phyloP scores from a whole-genome alignment of 73 alveolate species.

The Paramecium tetraurelia region DNA sequence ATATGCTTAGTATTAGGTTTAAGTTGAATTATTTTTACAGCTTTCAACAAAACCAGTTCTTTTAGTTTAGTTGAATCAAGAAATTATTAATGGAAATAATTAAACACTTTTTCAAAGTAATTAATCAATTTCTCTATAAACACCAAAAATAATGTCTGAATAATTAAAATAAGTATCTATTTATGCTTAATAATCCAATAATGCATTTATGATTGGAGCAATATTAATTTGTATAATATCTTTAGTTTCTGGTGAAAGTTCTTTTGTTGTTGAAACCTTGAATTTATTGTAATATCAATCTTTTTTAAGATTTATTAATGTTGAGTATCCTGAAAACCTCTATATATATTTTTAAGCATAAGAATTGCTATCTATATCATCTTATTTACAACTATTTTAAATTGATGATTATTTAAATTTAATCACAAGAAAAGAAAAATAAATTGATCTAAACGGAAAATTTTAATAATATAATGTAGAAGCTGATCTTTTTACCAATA shows the following conservation, averaged over 20 bases:
- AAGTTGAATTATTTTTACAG: background rate
- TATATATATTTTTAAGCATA: background rate
- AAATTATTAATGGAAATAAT: background rate
- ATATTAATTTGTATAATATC: background rate
- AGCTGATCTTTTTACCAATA: background rate
- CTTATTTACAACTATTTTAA: background rate
- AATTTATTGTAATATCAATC: background rate
- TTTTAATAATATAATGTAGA: background rate
- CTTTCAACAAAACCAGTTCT: background rate
- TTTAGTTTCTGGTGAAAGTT: background rate
- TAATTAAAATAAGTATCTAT: background rate
- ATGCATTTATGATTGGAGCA: background rate
- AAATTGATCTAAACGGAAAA: background rate
- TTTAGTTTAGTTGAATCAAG: background rate
- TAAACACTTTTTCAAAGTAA: background rate
- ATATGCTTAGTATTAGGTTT: background rate
- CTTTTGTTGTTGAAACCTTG: background rate
- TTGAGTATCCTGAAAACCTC: background rate
- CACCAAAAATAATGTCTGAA: background rate
- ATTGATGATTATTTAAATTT: background rate
- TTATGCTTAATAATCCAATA: background rate
- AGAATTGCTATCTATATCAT: background rate
- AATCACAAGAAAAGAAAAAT: background rate
- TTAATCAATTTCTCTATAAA: background rate
- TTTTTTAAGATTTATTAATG: background rate